Conservation (phyloP, 2,329 filamentous ascomycete species). For the Neocucurbitaria cava region DNA sequence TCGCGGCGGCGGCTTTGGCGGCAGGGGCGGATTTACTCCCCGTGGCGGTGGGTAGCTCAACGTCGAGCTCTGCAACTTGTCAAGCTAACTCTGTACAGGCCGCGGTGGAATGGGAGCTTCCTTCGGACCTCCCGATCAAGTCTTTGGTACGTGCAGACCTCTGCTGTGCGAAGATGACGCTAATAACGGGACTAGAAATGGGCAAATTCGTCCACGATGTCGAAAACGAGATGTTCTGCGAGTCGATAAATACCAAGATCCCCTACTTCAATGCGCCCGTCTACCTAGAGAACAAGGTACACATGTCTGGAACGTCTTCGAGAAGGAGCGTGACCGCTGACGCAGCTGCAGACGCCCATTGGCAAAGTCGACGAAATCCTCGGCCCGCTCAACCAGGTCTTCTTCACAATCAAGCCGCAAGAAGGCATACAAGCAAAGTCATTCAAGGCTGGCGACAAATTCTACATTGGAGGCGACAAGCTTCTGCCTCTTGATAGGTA, state of each 20-base stretch:
- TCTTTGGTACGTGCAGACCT: slow-evolving; percentile 45
- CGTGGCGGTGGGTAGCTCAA: slow-evolving; percentile 54
- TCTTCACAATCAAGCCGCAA: slow-evolving; percentile 96
- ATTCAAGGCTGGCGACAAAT: slow-evolving; percentile 97
- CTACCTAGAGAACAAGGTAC: slow-evolving; percentile 96
- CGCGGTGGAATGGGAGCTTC: slow-evolving; percentile 44
- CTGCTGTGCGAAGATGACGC: slow-evolving; percentile 6
- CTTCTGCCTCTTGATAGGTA: slow-evolving; percentile 88
- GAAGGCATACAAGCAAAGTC: slow-evolving; percentile 94
- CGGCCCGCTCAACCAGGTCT: slow-evolving; percentile 96
- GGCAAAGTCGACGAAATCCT: slow-evolving; percentile 99
- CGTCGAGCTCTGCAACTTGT: slow-evolving; percentile 24
- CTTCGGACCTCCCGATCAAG: slow-evolving; percentile 54
- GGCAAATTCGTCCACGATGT: slow-evolving; percentile 92
- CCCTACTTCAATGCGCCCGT: slow-evolving; percentile 99
- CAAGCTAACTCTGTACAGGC: slow-evolving; percentile 44
- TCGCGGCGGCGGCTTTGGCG: slow-evolving; percentile 56
- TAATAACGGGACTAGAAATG: slow-evolving; percentile 71
- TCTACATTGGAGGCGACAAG: slow-evolving; percentile 95
- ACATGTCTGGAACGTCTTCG: not conserved
- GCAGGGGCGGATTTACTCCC: slow-evolving; percentile 60
- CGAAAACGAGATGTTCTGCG: slow-evolving; percentile 98
- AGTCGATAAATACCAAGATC: slow-evolving; percentile 92
- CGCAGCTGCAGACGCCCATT: slow-evolving; percentile 69
- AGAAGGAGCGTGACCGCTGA: slow-evolving; percentile 24